Base-by-base conservation (phyloP, 2,329 filamentous ascomycete genomes). In the Xylariales sp. region DNA sequence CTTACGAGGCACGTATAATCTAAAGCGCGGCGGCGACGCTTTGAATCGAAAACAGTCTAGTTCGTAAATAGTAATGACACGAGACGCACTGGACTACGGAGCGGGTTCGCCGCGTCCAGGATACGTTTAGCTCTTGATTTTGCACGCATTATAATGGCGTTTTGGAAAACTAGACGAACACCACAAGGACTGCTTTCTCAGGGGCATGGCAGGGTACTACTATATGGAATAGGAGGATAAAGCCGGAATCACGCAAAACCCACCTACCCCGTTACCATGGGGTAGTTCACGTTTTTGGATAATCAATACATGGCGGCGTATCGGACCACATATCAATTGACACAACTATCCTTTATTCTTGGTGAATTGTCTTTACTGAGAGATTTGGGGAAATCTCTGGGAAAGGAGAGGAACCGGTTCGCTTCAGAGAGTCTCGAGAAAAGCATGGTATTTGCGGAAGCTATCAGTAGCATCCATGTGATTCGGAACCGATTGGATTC, bases 1-100 rank as follows among this genome's bases (percentile, higher is more conserved):
- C 8, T 76, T 92, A 67, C 79, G 74, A 34, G 83, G 81, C 59
- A 83, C 81, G 23, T 86, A 79, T 69, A 80, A 80, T 34, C 65
- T 81, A 36, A 81, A 78, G 73, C 56, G 45, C 23, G 64, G 61
- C n/a, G 34, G 48, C 1, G 32, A n/a, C n/a, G 4, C 36, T 14
- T 45, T 45, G 28, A 53, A 30, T 32, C 39, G 16, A 41, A 39
- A 45, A 16, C 23, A 28, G 18, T 5, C 14, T 18, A 43, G 18
- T 36, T 30, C 28, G 7, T 46, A 52, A 54, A 39, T 36, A 34
- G 53, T 16, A 39, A 18, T 41, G 30, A 48, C 16, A 52, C 28
- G 16, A 41, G 18, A 48, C 28, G 34, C 14, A 41, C 1, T 56
- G 16, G 16, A 45, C 14, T 28, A 43, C 5, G 32, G 30, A 36